These are phyloP conservation scores for Starmerella scarabaei DNA, from an alignment of 805 yeast species.

Conservation along the genomic window DNA sequence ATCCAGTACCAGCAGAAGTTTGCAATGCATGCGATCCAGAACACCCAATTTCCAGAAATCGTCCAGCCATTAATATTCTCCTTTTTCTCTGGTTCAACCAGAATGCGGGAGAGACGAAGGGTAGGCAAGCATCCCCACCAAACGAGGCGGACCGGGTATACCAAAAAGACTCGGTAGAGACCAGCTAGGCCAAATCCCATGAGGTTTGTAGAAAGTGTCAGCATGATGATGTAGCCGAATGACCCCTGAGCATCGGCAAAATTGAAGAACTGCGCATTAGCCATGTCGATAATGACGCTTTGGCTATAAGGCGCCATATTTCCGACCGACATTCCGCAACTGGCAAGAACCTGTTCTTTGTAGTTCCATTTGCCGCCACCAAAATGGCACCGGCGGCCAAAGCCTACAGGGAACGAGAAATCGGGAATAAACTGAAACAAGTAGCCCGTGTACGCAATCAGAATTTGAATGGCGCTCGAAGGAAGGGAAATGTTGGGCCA, in stretches of 20 bases:
- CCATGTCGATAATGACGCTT: constrained; percentile 8
- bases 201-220: constrained; percentile 44
- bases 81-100: constrained; percentile 22
- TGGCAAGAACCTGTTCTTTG: constrained; percentile 19
- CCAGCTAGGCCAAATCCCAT: constrained; percentile 61
- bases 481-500: constrained; percentile 41
- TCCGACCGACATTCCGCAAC: constrained; percentile 21
- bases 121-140: constrained; percentile 44
- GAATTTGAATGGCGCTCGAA: constrained; percentile 42
- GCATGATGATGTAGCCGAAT: constrained; percentile 38
- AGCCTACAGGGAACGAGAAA: constrained; percentile 13
- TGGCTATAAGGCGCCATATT: constrained; percentile 15
- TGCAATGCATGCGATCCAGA: constrained; percentile 34
- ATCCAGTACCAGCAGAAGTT: constrained; percentile 29
- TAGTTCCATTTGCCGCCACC: constrained; percentile 43
- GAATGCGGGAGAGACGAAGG: constrained; percentile 38
- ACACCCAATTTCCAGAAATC: constrained; percentile 39
- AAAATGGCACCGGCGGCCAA: constrained; percentile 19
- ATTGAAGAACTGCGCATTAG: constrained; percentile 7
- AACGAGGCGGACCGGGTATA: constrained; percentile 39
- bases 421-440: constrained; percentile 25
- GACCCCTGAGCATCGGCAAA: constrained; percentile 4
- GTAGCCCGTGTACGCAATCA: constrained; percentile 49
- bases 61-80: constrained; percentile 44
- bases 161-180: constrained; percentile 43